These are phyloP conservation scores for Candida dubliniensis DNA, from an alignment of 1,139 yeast genomes.

Conservation along the genomic window DNA sequence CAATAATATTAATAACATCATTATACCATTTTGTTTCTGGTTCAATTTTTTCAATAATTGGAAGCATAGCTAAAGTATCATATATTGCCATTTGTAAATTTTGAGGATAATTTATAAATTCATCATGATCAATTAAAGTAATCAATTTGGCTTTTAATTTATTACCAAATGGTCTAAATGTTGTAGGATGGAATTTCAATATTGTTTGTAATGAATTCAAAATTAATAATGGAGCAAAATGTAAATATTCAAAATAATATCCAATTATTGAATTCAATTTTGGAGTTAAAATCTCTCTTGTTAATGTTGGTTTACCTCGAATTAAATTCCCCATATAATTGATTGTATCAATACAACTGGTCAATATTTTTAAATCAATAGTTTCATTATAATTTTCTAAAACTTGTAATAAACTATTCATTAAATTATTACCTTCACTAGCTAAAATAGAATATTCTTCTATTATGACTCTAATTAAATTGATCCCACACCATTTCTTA, in stretches of 20 bases:
- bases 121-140: constrained; percentile 28
- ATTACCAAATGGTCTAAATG: constrained; percentile 76
- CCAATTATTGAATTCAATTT: constrained; percentile 64
- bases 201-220: constrained; percentile 52
- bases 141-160: constrained; percentile 54
- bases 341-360: constrained; percentile 50
- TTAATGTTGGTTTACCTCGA: constrained; percentile 79
- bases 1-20: constrained; percentile 33
- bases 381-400: constrained; percentile 52
- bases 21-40: constrained; percentile 50
- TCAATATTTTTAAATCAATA: constrained; percentile 42
- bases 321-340: constrained; percentile 53
- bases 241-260: constrained; percentile 48
- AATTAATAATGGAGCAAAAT: constrained; percentile 38
- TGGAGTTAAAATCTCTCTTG: constrained; percentile 84
- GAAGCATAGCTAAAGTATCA: constrained; percentile 58
- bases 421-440: constrained; percentile 58
- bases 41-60: constrained; percentile 54
- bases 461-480: constrained; percentile 50
- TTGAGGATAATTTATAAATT: constrained; percentile 32
- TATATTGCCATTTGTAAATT: constrained; percentile 44
- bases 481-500: constrained; percentile 65
- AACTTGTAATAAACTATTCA: constrained; percentile 54
- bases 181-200: constrained; percentile 65
- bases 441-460: constrained; percentile 56